A percentile compares a stretch with the other conserved stretches of the same genome.
Conservation (phyloP, 148 eudicot species). For the Selenicereus undatus region DNA sequence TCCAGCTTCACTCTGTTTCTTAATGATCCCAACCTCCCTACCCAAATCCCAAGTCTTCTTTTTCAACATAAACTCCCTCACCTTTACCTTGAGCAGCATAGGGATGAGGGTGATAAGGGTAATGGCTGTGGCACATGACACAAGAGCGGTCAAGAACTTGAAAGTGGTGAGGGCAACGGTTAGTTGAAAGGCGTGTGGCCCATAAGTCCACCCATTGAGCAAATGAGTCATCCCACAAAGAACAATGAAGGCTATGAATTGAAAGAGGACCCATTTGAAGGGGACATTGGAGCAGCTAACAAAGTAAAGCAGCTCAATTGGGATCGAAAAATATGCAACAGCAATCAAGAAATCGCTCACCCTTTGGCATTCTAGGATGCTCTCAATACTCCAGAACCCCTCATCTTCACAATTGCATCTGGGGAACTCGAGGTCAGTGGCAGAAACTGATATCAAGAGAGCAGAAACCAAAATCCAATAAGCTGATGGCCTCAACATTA, state of each 20-base stretch:
- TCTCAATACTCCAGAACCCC: constrained; percentile 67
- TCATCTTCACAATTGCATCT: constrained; percentile 70
- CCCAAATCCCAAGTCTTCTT: constrained; percentile 80
- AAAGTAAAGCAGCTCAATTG: constrained; percentile 81
- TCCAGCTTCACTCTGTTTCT: constrained; percentile 67
- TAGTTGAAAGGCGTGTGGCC: constrained; percentile 69
- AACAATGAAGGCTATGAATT: constrained; percentile 86
- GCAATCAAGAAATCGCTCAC: constrained; percentile 88
- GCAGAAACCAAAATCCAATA: constrained; percentile 32
- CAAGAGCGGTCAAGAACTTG: constrained; percentile 77
- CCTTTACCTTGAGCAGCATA: constrained; percentile 77
- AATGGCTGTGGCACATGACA: constrained; percentile 85
- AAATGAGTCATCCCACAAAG: constrained; percentile 96
- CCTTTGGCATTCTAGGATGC: constrained; percentile 61
- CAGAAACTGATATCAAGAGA: constrained; percentile 37
- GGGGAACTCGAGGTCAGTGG: constrained; percentile 34
- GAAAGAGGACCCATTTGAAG: constrained; percentile 82
- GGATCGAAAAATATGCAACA: constrained; percentile 84
- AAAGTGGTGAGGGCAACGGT: constrained; percentile 69
- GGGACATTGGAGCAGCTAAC: constrained; percentile 85
- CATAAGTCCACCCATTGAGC: constrained; percentile 85
- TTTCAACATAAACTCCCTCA: constrained; percentile 74
- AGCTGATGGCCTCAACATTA: constrained; percentile 53
- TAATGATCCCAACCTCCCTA: constrained; percentile 74
- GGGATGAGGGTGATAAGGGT: constrained; percentile 80